Evolutionary conservation across 2,329 filamentous ascomycete genomes (phyloP), one percentile per base, ranked within the genome.

Genomic region (Penicillium sp.): DNA sequence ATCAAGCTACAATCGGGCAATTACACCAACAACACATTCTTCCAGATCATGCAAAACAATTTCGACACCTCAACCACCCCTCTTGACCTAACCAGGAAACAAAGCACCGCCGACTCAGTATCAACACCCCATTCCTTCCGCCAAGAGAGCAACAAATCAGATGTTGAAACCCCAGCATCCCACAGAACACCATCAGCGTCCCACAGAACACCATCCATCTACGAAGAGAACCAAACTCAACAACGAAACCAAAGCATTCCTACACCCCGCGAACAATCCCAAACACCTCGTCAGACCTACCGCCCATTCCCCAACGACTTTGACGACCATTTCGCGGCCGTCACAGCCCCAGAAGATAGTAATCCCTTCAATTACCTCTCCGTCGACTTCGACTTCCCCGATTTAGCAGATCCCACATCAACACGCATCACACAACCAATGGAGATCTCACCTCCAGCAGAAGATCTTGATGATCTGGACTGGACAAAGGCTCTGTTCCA

Each of bases 11-110:
- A 72, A 51, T 66, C 67, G 1, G 64, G 64, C 19, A 63, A 57
- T n/a, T 46, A 60, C 57, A 62, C 53, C 44, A 66, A 63, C n/a
- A 67, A 67, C 47, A 65, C 66, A n/a, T 70, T 72, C 23, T 60
- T 72, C 29, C 58, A 63, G 35, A 69, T 74, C 33, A 72, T 75
- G 70, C 66, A 72, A 58, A 63, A 69, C 46, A 68, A 64, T 25
- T 56, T 62, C n/a, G 58, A 63, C 31, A 45, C 55, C 1, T 26
- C 62, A 3, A 49, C 61, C 33, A 49, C 50, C 10, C 54, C 55
- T 14, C 26, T 23, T 50, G 62, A 52, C 11, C 31, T 21, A 13
- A 48, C 56, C 13, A 21, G 43, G 13, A 67, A 61, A 50, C 55
- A 54, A 37, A 68, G 63, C 33, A 56, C 47, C 35, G 33, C 58